These are phyloP conservation scores for Arachnomyces sp. DNA, from an alignment of 2,329 filamentous ascomycete genomes.

Conservation along the genomic window DNA sequence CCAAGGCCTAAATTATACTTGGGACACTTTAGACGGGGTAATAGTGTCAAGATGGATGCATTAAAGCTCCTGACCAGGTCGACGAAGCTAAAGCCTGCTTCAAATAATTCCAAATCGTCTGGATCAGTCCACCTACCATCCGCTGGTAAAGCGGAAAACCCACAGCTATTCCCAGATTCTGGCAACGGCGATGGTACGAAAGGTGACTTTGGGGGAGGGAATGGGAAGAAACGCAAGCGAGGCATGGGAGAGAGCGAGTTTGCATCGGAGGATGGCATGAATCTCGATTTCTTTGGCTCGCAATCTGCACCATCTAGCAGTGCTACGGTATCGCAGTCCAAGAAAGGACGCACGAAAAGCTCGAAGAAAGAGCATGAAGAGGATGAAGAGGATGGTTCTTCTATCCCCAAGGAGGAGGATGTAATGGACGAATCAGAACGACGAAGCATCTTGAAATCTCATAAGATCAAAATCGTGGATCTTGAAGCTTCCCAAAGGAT, in stretches of 20 bases:
- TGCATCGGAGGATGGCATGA: slow-evolving; percentile 15
- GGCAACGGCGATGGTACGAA: slow-evolving; percentile 17
- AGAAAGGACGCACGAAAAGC: slow-evolving; percentile 1
- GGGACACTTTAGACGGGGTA: too few species aligned
- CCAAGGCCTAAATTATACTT: too few species aligned
- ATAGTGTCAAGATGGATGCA: slow-evolving; percentile 32
- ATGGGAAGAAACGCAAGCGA: slow-evolving; percentile 30
- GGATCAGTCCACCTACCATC: slow-evolving; percentile 28
- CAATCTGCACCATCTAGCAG: slow-evolving; percentile 3
- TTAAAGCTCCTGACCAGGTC: slow-evolving; percentile 38
- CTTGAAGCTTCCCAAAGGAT: slow-evolving; percentile 40
- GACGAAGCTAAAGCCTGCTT: slow-evolving; percentile 32
- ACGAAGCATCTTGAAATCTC: slow-evolving; percentile 63
- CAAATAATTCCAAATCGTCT: slow-evolving; percentile 13
- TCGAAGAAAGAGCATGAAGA: slow-evolving; percentile 10
- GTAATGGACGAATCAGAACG: slow-evolving; percentile 56
- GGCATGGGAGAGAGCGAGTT: slow-evolving; percentile 16
- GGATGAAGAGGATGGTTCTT: slow-evolving; percentile 18
- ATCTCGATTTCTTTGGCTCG: slow-evolving; percentile 31
- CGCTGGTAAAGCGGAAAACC: slow-evolving; percentile 30
- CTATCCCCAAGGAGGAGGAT: slow-evolving; percentile 11
- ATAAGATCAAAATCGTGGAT: slow-evolving; percentile 76
- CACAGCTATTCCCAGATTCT: slow-evolving; percentile 29
- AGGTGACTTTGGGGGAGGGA: slow-evolving; percentile 7
- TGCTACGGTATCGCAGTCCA: slow-evolving; percentile 13